Percentiles rank a stretch among this genome's conserved stretches.
These are phyloP conservation scores for Ochetophila trinervis DNA, from an alignment of 306 rosid species.

Conservation along the genomic window DNA sequence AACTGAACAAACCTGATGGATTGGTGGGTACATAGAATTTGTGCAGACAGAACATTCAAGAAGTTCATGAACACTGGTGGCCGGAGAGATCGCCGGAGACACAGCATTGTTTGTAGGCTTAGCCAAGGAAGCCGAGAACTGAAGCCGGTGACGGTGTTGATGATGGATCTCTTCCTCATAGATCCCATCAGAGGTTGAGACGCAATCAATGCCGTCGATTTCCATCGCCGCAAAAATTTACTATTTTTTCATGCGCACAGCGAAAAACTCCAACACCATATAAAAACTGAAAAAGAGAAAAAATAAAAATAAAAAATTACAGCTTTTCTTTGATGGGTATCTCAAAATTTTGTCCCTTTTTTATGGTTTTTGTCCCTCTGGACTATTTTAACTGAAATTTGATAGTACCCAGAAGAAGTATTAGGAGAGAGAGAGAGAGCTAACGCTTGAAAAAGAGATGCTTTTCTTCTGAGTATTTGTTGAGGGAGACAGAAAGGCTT, in stretches of 20 bases:
- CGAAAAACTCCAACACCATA: neutral
- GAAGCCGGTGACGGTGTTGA: neutral
- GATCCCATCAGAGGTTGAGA: slow-evolving; percentile 21
- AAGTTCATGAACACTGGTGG: slow-evolving; percentile 19
- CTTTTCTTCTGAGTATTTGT: slow-evolving; percentile 18
- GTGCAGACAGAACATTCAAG: slow-evolving; percentile 29
- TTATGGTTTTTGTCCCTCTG: neutral
- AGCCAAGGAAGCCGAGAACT: slow-evolving; percentile 3
- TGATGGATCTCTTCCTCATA: slow-evolving; percentile 9
- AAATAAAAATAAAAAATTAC: neutral
- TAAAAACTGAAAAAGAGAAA: too few relatives aligned
- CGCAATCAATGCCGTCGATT: slow-evolving; percentile 7
- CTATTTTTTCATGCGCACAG: neutral
- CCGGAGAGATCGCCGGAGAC: slow-evolving; percentile 9
- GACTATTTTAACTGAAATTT: neutral
- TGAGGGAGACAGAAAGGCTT: slow-evolving; percentile 18
- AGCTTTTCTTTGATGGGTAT: neutral
- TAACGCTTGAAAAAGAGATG: slow-evolving; percentile 9
- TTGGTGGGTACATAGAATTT: slow-evolving; percentile 33
- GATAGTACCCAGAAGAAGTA: slow-evolving; percentile 11
- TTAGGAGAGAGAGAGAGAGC: neutral
- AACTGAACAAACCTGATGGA: slow-evolving; percentile 27
- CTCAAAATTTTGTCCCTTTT: neutral
- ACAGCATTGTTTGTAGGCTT: slow-evolving; percentile 7
- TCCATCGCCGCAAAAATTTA: slow-evolving; percentile 13